These are phyloP conservation scores for Tylopilus balloui DNA, from an alignment of 768 basidiomycete genomes.

Conservation along the genomic window DNA sequence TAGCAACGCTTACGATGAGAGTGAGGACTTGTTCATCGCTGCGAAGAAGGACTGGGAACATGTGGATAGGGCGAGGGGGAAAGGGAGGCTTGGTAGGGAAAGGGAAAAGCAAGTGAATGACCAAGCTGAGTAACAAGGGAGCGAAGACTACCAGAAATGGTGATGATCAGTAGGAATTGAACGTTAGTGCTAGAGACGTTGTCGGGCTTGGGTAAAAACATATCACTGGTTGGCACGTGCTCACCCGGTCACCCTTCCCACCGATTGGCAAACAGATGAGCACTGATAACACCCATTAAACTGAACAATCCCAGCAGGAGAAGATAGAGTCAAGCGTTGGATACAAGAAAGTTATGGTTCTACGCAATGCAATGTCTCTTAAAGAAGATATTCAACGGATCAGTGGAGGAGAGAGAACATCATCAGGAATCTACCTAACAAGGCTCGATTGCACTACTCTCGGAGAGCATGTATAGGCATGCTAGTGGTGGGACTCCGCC, in stretches of 20 bases:
- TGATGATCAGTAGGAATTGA: neutral
- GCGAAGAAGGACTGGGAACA: conserved; percentile 56
- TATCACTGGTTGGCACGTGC: neutral
- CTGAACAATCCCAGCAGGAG: neutral
- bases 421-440: neutral
- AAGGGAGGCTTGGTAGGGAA: conserved; percentile 69
- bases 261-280: neutral
- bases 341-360: conserved; percentile 12
- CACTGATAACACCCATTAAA: neutral
- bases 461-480: neutral
- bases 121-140: neutral
- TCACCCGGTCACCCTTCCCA: neutral
- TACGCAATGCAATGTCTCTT: conserved; percentile 17
- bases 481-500: conserved; percentile 41
- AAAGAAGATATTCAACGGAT: neutral
- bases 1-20: conserved; percentile 46
- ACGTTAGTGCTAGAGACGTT: neutral
- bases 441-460: neutral
- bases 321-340: conserved; percentile 1
- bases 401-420: neutral
- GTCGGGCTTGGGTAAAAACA: neutral
- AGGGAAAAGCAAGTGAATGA: conserved; percentile 35
- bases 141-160: neutral
- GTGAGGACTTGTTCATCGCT: conserved; percentile 41
- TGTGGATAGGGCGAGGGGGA: conserved; percentile 69